phyloP scores from a whole-genome alignment of 2,329 filamentous ascomycete genomes.

The Ophiostoma sp. region DNA sequence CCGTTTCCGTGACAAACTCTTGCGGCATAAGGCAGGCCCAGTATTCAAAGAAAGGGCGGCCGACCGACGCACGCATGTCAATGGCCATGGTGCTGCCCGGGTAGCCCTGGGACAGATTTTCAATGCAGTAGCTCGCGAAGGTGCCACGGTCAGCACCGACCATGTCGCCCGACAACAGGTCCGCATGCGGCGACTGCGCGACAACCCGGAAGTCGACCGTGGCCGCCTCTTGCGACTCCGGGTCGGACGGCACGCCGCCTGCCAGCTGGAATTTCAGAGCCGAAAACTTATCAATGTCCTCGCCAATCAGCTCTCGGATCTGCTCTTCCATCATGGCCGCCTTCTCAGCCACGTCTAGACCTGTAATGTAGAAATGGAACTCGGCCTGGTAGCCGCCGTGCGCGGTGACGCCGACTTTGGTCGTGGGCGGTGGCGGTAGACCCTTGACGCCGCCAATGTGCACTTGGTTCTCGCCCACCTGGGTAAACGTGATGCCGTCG shows the following conservation, averaged over 20 bases:
- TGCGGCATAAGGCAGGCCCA: conserved; percentile 32
- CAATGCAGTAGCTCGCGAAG: conserved; percentile 32
- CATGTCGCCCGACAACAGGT: conserved; percentile 20
- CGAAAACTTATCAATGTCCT: conserved; percentile 34
- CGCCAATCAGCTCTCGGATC: conserved; percentile 27
- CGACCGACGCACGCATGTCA: conserved; percentile 30
- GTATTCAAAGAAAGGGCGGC: conserved; percentile 31
- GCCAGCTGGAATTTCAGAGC: conserved; percentile 32
- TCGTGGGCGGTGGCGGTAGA: conserved; percentile 37
- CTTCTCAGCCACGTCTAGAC: conserved; percentile 32
- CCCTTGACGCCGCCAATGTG: conserved; percentile 39
- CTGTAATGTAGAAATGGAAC: conserved; percentile 32
- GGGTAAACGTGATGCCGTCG: conserved; percentile 46
- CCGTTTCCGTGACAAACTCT: conserved; percentile 28
- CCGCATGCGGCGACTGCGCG: conserved; percentile 40
- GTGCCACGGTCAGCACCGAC: conserved; percentile 27
- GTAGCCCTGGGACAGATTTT: conserved; percentile 30
- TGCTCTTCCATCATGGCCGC: conserved; percentile 31
- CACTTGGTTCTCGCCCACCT: conserved; percentile 39
- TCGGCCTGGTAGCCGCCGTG: conserved; percentile 33
- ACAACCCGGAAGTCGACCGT: conserved; percentile 40
- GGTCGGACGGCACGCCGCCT: conserved; percentile 34
- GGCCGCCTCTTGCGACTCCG: conserved; percentile 36
- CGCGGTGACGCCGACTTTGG: conserved; percentile 33
- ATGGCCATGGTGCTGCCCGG: conserved; percentile 31